A percentile compares a stretch with the other conserved stretches of the same genome.
Conservation (phyloP, 352 stramenopile genomes). For the Paralagenidium karlingii region DNA sequence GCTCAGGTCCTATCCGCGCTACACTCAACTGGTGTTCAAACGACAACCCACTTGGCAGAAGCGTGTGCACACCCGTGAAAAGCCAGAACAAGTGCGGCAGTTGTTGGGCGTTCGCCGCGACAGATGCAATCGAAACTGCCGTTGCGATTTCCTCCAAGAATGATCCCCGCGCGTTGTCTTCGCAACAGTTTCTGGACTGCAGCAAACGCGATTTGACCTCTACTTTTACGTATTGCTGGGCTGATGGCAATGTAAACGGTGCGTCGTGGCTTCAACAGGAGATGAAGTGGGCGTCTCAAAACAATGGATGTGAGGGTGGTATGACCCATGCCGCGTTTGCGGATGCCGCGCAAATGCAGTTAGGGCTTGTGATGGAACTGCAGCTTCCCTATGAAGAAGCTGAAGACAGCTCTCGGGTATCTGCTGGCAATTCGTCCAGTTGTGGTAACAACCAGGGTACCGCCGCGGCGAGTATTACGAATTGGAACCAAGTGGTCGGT, state of each 20-base stretch:
- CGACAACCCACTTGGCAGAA: conserved; percentile 45
- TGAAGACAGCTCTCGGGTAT: not conserved
- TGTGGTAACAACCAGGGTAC: conserved; percentile 19
- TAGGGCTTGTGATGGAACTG: conserved; percentile 43
- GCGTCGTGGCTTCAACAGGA: conserved; percentile 38
- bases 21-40: conserved; percentile 63
- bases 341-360: conserved; percentile 34
- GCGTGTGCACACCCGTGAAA: conserved; percentile 63
- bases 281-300: conserved; percentile 67
- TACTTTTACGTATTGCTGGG: conserved; percentile 76
- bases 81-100: conserved; percentile 71
- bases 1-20: conserved; percentile 6
- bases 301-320: conserved; percentile 49
- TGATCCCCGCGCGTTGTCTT: conserved; percentile 38
- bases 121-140: conserved; percentile 64
- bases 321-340: conserved; percentile 67
- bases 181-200: conserved; percentile 71
- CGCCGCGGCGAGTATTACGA: conserved; percentile 45
- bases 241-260: conserved; percentile 20
- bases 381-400: conserved; percentile 47
- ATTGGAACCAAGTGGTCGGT: conserved; percentile 56
- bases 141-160: conserved; percentile 32
- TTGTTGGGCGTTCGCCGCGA: conserved; percentile 72
- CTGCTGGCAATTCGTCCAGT: conserved; percentile 8
- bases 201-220: conserved; percentile 48